Percentiles rank a stretch among this genome's conserved stretches.
Conservation (phyloP, 75 land plant genomes). For the Pseudotsuga menziesii region DNA sequence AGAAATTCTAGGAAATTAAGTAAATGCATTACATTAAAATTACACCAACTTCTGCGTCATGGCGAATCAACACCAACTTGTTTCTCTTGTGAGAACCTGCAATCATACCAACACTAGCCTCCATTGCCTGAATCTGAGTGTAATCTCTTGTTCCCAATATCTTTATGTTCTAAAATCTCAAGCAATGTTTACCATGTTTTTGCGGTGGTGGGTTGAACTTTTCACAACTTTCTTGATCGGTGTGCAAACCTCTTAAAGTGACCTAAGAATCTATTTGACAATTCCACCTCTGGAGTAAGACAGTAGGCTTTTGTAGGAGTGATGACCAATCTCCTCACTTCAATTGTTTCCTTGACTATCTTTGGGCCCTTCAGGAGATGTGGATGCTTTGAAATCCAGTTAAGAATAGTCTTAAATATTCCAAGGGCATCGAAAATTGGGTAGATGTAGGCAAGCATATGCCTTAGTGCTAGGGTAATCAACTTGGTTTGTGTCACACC, state of each 20-base stretch:
- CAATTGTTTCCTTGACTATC: constrained; percentile 15
- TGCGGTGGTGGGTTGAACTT: too few relatives aligned
- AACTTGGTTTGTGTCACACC: constrained; percentile 12
- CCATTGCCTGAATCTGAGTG: too few relatives aligned
- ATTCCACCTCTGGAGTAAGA: constrained; percentile 71
- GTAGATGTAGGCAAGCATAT: constrained; percentile 46
- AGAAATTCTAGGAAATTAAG: too few relatives aligned
- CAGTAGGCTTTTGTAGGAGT: constrained; percentile 92
- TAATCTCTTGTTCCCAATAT: too few relatives aligned
- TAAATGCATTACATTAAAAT: too few relatives aligned
- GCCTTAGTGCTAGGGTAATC: constrained; percentile 36
- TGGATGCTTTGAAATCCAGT: constrained; percentile 58
- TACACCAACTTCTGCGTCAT: too few relatives aligned
- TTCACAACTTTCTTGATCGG: too few relatives aligned
- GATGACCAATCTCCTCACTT: constrained; percentile 19
- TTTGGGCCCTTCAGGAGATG: too few relatives aligned
- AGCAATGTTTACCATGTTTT: too few relatives aligned
- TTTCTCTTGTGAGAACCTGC: constrained; percentile 85
- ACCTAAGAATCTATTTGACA: constrained; percentile 78
- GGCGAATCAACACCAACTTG: too few relatives aligned
- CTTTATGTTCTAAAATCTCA: too few relatives aligned
- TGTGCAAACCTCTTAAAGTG: constrained; percentile 47
- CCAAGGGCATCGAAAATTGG: constrained; percentile 54
- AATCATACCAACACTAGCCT: constrained; percentile 68
- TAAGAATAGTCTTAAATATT: constrained; percentile 37